Base-by-base conservation (phyloP, 176 grass and related monocot species). In the Chloris gayana region DNA sequence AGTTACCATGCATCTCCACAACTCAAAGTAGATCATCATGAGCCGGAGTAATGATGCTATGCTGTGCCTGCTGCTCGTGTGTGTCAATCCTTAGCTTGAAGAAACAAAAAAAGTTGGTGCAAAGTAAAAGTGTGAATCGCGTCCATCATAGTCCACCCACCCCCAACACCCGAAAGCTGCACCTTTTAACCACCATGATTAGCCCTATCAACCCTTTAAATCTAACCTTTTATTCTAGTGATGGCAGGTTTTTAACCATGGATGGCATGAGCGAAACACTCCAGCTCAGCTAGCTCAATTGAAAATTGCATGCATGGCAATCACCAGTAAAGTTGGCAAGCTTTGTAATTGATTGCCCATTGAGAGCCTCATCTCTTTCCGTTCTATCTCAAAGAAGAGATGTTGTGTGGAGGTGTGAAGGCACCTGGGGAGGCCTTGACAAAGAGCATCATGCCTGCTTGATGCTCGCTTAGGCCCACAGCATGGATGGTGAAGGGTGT, bases 91-190 rank as follows among this genome's bases (percentile, higher is more conserved):
- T 59, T 89, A 64, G 82, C 77, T 89, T 89, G 72, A 89, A 85
- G 87, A 89, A 89, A 89, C 83, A 82, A 67, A 33, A 32, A 64
- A 64, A 89, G 87, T 89, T 77, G 87, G 72, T 89, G 83, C 87
- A 89, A 89, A 89, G 87, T 85, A 31, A 85, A 89, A 82, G 87
- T 44, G 58, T 85, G 59, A 78, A 85, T 76, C 65, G 72, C 76
- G 68, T 80, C 58, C 87, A 89, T 85, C 82, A 89, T 85, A 70
- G 86, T 25, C 70, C 70, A 84, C 82, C 80, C 80, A 74, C 86
- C 59, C 75, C 34, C 77, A 41, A 65, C 70, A 84, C 82, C 82
- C 77, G 72, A 85, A 79, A 79, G 76, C 17, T 4, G 44, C 82
- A 42, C 82, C 85, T 89, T 89, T 89, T 77, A 81, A 89, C 87